These are phyloP conservation scores for Leishmania major DNA, from an alignment of 208 protist species.

Conservation along the genomic window DNA sequence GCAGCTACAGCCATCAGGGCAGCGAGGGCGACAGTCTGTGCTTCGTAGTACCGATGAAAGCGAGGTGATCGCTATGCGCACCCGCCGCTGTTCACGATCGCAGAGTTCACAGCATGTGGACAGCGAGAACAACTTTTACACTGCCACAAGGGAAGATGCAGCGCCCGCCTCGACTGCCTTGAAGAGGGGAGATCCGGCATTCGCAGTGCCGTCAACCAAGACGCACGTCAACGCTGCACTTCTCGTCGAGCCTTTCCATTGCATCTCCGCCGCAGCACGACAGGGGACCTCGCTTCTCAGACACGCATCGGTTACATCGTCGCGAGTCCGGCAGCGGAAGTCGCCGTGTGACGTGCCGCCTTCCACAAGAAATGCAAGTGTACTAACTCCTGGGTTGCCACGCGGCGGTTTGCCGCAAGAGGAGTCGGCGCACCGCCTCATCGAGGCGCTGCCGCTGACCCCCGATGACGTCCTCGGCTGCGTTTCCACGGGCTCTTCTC, in stretches of 20 bases:
- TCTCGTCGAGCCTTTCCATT: not conserved
- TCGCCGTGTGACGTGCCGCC: not conserved
- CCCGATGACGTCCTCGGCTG: not conserved
- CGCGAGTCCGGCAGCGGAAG: not conserved
- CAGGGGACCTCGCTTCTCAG: not conserved
- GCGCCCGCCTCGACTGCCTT: not conserved
- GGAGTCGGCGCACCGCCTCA: not conserved
- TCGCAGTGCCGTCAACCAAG: not conserved
- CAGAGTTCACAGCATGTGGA: not conserved
- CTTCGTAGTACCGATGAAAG: not conserved
- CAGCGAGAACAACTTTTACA: not conserved
- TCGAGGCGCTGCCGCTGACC: not conserved
- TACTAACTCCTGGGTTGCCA: not conserved
- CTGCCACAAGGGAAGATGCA: not conserved
- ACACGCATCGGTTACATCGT: not conserved
- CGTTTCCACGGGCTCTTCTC: not conserved
- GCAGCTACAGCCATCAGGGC: not conserved
- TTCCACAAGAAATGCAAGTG: not conserved
- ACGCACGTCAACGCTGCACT: not conserved
- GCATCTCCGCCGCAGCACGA: not conserved
- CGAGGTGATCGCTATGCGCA: not conserved
- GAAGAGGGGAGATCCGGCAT: not conserved
- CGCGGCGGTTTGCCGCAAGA: not conserved
- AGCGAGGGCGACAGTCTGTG: not conserved
- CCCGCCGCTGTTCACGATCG: not conserved